Evolutionary conservation across 2,329 filamentous ascomycete genomes (phyloP), one percentile per base, ranked within the genome.

Genomic region (Botrytis pseudocinerea): DNA sequence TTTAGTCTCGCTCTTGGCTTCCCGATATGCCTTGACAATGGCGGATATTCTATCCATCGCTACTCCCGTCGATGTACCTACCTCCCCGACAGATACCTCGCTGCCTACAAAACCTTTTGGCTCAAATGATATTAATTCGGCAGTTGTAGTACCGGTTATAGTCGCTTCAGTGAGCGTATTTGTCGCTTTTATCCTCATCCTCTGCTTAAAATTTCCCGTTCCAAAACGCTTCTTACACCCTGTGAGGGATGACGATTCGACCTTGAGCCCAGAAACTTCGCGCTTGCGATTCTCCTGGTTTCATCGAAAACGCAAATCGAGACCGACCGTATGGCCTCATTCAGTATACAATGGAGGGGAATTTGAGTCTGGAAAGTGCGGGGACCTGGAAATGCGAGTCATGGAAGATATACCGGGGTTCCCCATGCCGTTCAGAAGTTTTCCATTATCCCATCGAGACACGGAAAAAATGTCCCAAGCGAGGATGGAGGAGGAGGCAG

Each of bases 401-500:
- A 20, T 72, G 40, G 70, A 72, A 42, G 63, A 72, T 4, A 72
- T 61, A 5, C 44, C 70, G 51, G 63, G 63, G 6, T 72, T 72
- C 59, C 63, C 63, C 16, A 32, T 63, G 6, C 70, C 65, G 54
- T 51, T 44, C 22, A 48, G 64, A n/a, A 38, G n/a, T 18, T 10
- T 38, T 28, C 38, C 62, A 18, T 61, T 72, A 28, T 66, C 70
- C 32, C 70, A 48, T 8, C 38, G n/a, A 54, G 70, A 66, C 44
- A n/a, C 70, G 9, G 46, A 71, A 16, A 66, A 59, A 38, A 66
- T 71, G 61, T 66, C 70, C 40, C 70, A 71, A n/a, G 70, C 61
- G 54, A 51, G 70, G 20, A 69, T 72, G 40, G 70, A 72, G 32
- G 70, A 72, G 32, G 70, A 72, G 64, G 63, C 70, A 4, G 70